Conservation (phyloP, 139 green algal species). For the Coelastrella sp. region DNA sequence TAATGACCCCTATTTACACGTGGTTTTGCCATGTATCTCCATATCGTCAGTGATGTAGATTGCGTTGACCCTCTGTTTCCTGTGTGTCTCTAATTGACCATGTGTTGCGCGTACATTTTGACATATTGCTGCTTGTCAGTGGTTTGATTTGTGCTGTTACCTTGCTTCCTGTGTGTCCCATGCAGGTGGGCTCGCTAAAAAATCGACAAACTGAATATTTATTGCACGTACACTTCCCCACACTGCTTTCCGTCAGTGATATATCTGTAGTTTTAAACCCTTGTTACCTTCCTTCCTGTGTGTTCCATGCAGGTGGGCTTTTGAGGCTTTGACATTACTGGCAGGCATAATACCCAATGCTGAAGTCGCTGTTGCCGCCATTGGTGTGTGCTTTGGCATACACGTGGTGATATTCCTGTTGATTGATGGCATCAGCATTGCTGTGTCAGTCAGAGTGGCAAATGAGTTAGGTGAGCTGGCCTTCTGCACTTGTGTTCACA, state of each 20-base stretch:
- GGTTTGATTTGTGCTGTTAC: not conserved
- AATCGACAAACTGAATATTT: too few relatives aligned
- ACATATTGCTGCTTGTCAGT: too few relatives aligned
- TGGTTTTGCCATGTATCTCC: too few relatives aligned
- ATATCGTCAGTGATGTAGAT: too few relatives aligned
- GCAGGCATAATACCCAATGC: constrained; percentile 25
- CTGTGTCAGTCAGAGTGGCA: not conserved
- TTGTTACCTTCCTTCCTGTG: not conserved
- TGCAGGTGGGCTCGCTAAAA: not conserved
- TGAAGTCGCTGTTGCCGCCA: constrained; percentile 15
- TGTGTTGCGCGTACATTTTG: too few relatives aligned
- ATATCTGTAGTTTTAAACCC: too few relatives aligned
- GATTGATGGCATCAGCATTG: not conserved
- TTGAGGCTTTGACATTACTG: constrained; percentile 25
- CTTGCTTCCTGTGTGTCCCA: not conserved
- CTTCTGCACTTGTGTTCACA: not conserved
- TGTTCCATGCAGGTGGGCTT: constrained; percentile 8
- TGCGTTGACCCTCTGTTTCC: too few relatives aligned
- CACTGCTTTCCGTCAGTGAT: too few relatives aligned
- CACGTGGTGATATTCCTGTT: constrained; percentile 17
- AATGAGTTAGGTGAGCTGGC: constrained; percentile 28
- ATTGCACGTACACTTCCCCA: too few relatives aligned
- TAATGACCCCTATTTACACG: too few relatives aligned
- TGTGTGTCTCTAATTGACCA: not conserved
- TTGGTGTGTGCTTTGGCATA: constrained; percentile 26